Evolutionary conservation across 768 basidiomycete genomes (phyloP).

Genomic region (Calocera cornea): DNA sequence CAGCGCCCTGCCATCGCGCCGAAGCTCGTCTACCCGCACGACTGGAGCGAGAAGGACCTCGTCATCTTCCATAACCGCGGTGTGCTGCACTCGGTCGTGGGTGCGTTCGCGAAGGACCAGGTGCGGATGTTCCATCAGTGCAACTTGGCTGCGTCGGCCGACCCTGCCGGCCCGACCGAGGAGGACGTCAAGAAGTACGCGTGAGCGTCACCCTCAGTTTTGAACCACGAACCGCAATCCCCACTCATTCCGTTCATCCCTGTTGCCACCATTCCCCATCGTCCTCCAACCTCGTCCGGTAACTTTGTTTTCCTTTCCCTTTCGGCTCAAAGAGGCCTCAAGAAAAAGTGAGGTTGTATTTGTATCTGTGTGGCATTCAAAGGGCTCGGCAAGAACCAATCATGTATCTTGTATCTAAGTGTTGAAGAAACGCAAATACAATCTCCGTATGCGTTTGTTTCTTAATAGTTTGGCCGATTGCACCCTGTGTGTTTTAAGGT

Average conservation of each 20-base stretch:
- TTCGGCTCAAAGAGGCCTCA: constrained; percentile 3
- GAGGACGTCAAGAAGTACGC: constrained; percentile 55
- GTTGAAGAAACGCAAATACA: constrained; percentile 5
- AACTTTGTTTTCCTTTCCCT: too few species aligned
- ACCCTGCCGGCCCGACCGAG: constrained; percentile 51
- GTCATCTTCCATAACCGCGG: constrained; percentile 81
- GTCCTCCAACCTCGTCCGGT: not conserved
- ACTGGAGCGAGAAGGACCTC: constrained; percentile 64
- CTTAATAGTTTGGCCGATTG: too few species aligned
- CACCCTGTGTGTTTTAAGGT: too few species aligned
- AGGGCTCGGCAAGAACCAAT: not conserved
- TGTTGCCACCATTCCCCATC: not conserved
- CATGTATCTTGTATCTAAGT: constrained; percentile 2
- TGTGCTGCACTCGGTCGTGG: constrained; percentile 64
- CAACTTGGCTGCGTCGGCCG: constrained; percentile 69
- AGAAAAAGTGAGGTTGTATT: constrained; percentile 5
- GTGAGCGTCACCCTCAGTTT: constrained; percentile 17
- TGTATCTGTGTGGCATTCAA: not conserved
- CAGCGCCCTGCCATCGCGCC: constrained; percentile 84
- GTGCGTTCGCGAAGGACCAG: constrained; percentile 48
- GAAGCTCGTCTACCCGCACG: constrained; percentile 71
- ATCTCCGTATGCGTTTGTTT: constrained; percentile 3
- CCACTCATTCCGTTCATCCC: not conserved
- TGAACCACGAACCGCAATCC: not conserved
- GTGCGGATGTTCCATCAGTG: constrained; percentile 70